Conservation (phyloP, 106 monocot species). For the Apostasia shenzhenica region DNA sequence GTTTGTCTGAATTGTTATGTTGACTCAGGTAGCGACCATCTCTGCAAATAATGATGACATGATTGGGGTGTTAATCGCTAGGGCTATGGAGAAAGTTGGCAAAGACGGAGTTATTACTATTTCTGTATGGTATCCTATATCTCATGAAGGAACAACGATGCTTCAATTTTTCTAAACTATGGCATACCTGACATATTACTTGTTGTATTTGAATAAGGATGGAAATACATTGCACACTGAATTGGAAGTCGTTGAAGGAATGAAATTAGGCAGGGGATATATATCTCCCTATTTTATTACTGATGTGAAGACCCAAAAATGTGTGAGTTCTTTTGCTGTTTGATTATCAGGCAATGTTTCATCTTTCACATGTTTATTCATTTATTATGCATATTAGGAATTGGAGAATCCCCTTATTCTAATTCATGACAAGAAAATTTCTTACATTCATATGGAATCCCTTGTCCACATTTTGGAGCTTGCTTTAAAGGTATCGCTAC, state of each 20-base stretch:
- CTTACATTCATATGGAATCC: slow-evolving; percentile 37
- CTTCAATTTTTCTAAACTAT: too few species aligned
- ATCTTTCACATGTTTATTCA: slow-evolving; percentile 2
- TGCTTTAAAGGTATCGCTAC: slow-evolving; percentile 37
- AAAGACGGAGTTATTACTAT: slow-evolving; percentile 81
- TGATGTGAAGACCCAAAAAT: slow-evolving; percentile 74
- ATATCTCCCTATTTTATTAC: slow-evolving; percentile 92
- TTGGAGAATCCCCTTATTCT: slow-evolving; percentile 78
- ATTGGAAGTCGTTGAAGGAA: slow-evolving; percentile 83
- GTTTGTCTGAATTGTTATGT: neutral
- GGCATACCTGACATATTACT: too few species aligned
- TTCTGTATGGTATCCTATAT: slow-evolving; percentile 26
- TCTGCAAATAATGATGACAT: slow-evolving; percentile 84
- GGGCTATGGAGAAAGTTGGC: slow-evolving; percentile 86
- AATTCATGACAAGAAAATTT: slow-evolving; percentile 87
- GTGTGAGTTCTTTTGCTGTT: slow-evolving; percentile 44
- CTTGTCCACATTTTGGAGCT: slow-evolving; percentile 67
- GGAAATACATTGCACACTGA: slow-evolving; percentile 82
- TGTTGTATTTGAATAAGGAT: slow-evolving; percentile 31
- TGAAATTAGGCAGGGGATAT: slow-evolving; percentile 83
- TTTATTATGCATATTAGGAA: slow-evolving; percentile 41
- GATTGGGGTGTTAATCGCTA: slow-evolving; percentile 74
- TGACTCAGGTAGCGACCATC: slow-evolving; percentile 78
- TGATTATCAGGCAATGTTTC: neutral
- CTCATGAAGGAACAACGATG: neutral